Evolutionary conservation across 2,329 filamentous ascomycete species (phyloP), one percentile per base, ranked within the genome.

Genomic region (Xylariomycetidae sp.): DNA sequence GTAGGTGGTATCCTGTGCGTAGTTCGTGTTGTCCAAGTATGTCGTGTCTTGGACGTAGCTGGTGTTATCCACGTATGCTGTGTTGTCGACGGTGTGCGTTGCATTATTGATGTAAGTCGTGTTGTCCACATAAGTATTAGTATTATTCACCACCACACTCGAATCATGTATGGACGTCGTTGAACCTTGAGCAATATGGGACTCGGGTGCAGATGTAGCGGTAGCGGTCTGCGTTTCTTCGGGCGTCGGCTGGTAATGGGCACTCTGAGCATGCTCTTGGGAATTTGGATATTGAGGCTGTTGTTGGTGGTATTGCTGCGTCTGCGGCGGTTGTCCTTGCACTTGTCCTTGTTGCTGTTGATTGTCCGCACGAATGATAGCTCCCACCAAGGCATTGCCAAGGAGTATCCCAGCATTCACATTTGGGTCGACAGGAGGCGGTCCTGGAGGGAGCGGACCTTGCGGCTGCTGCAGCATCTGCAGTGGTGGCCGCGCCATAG

Each of bases 381-480:
- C 30, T 5, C 33, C 38, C 5, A 43, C 13, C 26, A 30, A 31
- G 22, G 38, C 33, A 22, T 31, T 22, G 5, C 37, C 16, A 9
- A 41, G 22, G n/a, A 25, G 9, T 8, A n/a, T n/a, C 9, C n/a
- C n/a, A 25, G 29, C 27, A 9, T 31, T 27, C 14, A 30, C 15
- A 16, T 34, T 36, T 10, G 36, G 27, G 25, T 33, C 30, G 13
- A 30, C 17, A 30, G 38, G 36, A 8, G 26, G 27, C 11, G 46
- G 42, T 15, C 27, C 35, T 27, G 43, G 41, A 30, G 31, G n/a
- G 17, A 31, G 9, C 4, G 28, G 18, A 12, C 44, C 37, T 7
- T 40, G 41, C 14, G 31, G 41, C 32, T 39, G 38, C 16, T 30
- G 40, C 14, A 23, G 11, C 13, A 37, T n/a, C 26, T 42, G 40